These are phyloP conservation scores for Strigomonas galati DNA, from an alignment of 208 protist species.

Conservation along the genomic window DNA sequence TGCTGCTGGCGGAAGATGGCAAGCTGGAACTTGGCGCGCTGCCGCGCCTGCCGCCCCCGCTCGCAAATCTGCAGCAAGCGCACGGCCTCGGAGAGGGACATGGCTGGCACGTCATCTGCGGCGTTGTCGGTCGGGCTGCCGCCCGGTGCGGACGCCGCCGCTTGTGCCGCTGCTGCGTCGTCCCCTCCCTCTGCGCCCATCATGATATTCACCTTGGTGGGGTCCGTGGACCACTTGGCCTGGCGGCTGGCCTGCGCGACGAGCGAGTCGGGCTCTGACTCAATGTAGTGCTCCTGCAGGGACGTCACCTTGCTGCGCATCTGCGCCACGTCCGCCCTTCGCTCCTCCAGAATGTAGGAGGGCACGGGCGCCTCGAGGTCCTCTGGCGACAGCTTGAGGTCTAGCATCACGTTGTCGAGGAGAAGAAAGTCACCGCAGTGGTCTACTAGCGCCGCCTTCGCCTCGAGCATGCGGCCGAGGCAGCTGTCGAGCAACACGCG, in stretches of 20 bases:
- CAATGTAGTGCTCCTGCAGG: slow-evolving; percentile 67
- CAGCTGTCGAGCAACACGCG: slow-evolving; percentile 86
- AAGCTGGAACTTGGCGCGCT: slow-evolving; percentile 90
- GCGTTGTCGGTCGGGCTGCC: neutral
- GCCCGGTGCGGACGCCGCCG: slow-evolving; percentile 4
- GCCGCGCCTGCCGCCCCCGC: slow-evolving; percentile 92
- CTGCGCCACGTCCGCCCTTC: slow-evolving; percentile 56
- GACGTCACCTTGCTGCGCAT: slow-evolving; percentile 72
- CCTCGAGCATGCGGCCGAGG: slow-evolving; percentile 93
- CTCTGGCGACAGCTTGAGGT: slow-evolving; percentile 88
- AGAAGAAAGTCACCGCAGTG: slow-evolving; percentile 84
- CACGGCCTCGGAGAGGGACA: slow-evolving; percentile 86
- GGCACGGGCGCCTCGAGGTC: slow-evolving; percentile 85
- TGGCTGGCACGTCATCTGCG: slow-evolving; percentile 15
- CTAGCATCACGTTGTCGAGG: slow-evolving; percentile 89
- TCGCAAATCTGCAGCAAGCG: slow-evolving; percentile 91
- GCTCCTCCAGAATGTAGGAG: slow-evolving; percentile 88
- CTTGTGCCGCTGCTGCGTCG: slow-evolving; percentile 7
- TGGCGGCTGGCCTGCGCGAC: slow-evolving; percentile 40
- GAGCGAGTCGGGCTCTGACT: slow-evolving; percentile 64
- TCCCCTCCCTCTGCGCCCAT: slow-evolving; percentile 11
- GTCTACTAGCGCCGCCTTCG: slow-evolving; percentile 66
- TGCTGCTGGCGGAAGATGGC: slow-evolving; percentile 85
- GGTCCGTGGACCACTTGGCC: slow-evolving; percentile 24
- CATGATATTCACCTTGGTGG: slow-evolving; percentile 27